phyloP scores from a whole-genome alignment of 768 basidiomycete species.

The Mycena galopus region DNA sequence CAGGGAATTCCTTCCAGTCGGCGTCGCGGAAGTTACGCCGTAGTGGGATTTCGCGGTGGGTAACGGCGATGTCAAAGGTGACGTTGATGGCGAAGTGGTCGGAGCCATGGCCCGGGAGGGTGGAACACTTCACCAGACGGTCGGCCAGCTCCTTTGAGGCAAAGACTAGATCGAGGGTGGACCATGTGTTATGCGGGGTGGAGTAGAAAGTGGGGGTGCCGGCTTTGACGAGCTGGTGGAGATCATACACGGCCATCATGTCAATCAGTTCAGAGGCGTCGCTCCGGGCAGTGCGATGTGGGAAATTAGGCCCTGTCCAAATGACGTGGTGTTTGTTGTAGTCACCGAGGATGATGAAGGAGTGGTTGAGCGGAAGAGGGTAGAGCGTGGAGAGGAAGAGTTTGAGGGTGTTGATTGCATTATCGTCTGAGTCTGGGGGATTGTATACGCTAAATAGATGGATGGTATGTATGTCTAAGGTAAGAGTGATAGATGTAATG shows the following conservation, averaged over 20 bases:
- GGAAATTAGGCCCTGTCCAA: background rate
- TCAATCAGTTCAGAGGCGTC: background rate
- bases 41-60: background rate
- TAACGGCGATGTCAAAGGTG: background rate
- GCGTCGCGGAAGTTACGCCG: background rate
- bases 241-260: background rate
- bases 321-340: background rate
- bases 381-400: no score
- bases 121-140: background rate
- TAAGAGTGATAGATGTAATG: background rate
- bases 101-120: background rate
- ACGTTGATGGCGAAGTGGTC: background rate
- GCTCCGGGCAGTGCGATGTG: background rate
- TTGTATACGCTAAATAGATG: background rate
- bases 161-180: background rate
- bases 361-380: no score
- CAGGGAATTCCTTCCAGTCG: background rate
- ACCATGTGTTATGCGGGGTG: no score
- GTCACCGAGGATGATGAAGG: no score
- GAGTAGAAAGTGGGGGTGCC: background rate
- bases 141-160: background rate
- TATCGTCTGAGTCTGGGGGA: background rate
- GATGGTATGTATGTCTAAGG: background rate
- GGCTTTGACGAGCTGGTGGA: background rate
- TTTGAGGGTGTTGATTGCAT: no score